Conservation (phyloP, 768 basidiomycete species). For the Podaxis sp. region DNA sequence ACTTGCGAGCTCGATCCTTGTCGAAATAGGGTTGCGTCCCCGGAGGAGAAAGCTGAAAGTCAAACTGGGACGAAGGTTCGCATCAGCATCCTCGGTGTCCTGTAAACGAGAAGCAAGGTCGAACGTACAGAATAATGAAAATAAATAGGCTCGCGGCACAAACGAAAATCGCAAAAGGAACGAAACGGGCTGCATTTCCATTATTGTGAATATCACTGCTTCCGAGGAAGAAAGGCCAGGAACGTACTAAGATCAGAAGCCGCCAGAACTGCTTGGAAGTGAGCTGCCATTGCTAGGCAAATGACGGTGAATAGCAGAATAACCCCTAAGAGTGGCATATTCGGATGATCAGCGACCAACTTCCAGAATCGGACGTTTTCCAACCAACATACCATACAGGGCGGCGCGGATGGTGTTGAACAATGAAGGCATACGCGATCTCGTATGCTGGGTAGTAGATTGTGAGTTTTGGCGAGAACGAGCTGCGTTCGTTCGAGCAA, state of each 20-base stretch:
- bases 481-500: constrained; percentile 27
- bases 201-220: constrained; percentile 12
- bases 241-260: constrained; percentile 79
- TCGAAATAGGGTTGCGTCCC: constrained; percentile 76
- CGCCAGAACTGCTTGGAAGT: constrained; percentile 70
- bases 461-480: constrained; percentile 29
- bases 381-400: constrained; percentile 57
- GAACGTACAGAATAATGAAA: constrained; percentile 62
- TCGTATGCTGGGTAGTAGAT: constrained; percentile 26
- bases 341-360: neutral
- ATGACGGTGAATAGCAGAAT: constrained; percentile 76
- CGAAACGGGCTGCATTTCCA: constrained; percentile 68
- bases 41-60: constrained; percentile 63
- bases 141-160: constrained; percentile 70
- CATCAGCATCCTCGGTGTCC: neutral
- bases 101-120: neutral
- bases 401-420: constrained; percentile 70
- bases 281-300: constrained; percentile 76
- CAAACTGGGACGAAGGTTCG: constrained; percentile 40
- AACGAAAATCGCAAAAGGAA: constrained; percentile 84
- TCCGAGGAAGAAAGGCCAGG: constrained; percentile 6
- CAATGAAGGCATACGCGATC: constrained; percentile 61
- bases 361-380: constrained; percentile 13
- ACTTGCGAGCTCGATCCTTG: constrained; percentile 71
- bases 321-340: constrained; percentile 40